Evolutionary conservation across 495 filamentous ascomycete species (phyloP), one percentile per base, ranked within the genome.

Genomic region (Penicillium verhagenii): DNA sequence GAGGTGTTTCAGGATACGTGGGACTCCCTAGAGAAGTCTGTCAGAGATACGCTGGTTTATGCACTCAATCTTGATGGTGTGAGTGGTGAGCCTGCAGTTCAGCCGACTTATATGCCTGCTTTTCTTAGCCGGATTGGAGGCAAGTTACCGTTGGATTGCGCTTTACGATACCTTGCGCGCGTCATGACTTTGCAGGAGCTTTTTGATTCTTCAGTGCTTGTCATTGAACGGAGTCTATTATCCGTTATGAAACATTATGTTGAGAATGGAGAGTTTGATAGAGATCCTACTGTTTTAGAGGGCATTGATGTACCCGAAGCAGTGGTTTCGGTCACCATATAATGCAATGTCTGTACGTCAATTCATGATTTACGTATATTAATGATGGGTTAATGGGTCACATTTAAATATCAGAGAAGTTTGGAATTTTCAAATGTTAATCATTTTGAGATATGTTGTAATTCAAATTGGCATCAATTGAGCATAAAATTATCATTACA

Each of bases 101-200:
- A 68, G n/a, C 66, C 67, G 18, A 72, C 69, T 7, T 74, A 74
- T 23, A 62, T 66, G 47, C 64, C 71, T 24, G 66, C 68, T 10
- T 57, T 74, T 2, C 56, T 73, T 18, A 35, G 35, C 21, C 52
- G 47, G 33, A 53, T 61, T 10, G 31, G 31, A 8, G 50, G 40
- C 10, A 20, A 37, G 21, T 16, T 7, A 16, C 18, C 52, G 2
- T 31, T 64, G 31, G 37, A 29, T 0, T 47, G 28, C 49, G 51
- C 45, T 6, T 33, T 61, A 14, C 21, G 33, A 9, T 64, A 52
- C 23, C 49, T 64, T 14, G 42, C 50, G 20, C 61, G 49, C 3
- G 50, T 64, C 23, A 46, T 64, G 58, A 61, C 23, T 38, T 43
- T 39, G 6, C 28, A 26, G 5, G 18, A 54, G 33, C 9, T 7